A percentile compares a stretch with the other conserved stretches of the same genome.
Evolutionary conservation across 345 rosid genomes (phyloP).

Genomic region (Combretum micranthum): DNA sequence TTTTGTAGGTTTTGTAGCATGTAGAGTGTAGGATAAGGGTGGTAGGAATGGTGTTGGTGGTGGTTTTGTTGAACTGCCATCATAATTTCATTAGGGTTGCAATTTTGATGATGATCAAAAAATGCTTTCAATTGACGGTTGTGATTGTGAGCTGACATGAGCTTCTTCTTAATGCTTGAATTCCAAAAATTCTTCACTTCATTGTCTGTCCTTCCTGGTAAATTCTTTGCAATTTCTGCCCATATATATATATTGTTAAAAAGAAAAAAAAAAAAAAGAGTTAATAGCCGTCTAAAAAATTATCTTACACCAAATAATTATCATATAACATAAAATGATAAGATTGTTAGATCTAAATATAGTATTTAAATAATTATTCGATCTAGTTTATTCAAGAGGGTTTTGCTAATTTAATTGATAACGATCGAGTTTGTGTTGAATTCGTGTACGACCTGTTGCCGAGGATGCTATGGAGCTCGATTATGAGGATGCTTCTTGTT

Average conservation of each 20-base stretch:
- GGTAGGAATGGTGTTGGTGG: no score
- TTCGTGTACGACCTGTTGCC: not conserved
- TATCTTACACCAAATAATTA: not conserved
- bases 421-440: conserved; percentile 3
- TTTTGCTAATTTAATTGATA: no score
- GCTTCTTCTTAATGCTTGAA: conserved; percentile 83
- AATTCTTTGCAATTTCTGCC: conserved; percentile 85
- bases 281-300: not conserved
- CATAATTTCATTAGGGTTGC: conserved; percentile 4
- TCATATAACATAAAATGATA: not conserved
- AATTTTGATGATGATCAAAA: conserved; percentile 2
- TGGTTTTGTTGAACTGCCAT: no score
- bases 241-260: conserved; percentile 33
- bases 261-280: not conserved
- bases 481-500: not conserved
- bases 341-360: not conserved
- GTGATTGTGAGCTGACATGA: conserved; percentile 46
- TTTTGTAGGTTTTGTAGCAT: no score
- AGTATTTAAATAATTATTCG: no score
- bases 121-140: not conserved
- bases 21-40: no score
- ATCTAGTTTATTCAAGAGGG: no score
- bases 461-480: conserved; percentile 1
- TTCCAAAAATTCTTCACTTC: conserved; percentile 97
- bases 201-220: conserved; percentile 91